Conservation (phyloP, 306 rosid genomes). For the Quercus engelmannii region DNA sequence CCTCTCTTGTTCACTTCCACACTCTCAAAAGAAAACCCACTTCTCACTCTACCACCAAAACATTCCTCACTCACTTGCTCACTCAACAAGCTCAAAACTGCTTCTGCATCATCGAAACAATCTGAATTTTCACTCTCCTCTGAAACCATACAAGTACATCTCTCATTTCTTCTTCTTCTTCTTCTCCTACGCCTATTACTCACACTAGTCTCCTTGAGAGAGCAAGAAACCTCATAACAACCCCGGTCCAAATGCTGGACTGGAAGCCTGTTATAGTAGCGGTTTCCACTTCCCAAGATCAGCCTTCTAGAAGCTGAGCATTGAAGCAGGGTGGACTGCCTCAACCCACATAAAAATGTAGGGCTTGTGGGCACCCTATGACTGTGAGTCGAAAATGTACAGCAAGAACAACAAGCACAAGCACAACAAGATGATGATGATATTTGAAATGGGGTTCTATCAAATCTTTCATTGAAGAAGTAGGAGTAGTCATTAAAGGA, state of each 20-base stretch:
- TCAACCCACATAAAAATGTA: conserved; percentile 56
- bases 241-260: conserved; percentile 30
- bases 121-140: conserved; percentile 32
- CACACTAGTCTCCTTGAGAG: conserved; percentile 36
- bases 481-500: conserved; percentile 56
- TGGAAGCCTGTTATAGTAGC: conserved; percentile 38
- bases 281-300: conserved; percentile 46
- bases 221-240: conserved; percentile 39
- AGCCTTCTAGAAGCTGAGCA: conserved; percentile 69
- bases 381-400: conserved; percentile 42
- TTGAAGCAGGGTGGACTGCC: conserved; percentile 79
- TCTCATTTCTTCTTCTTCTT: conserved; percentile 36
- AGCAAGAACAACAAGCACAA: conserved; percentile 46
- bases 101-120: conserved; percentile 47
- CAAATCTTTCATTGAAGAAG: conserved; percentile 51
- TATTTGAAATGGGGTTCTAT: conserved; percentile 39
- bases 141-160: conserved; percentile 30
- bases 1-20: conserved; percentile 36
- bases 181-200: conserved; percentile 39
- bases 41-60: conserved; percentile 32
- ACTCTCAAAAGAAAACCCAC: conserved; percentile 28
- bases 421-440: conserved; percentile 11
- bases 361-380: conserved; percentile 39
- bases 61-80: conserved; percentile 52
- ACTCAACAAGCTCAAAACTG: conserved; percentile 70